These are phyloP conservation scores for Corniculantispora saksenae DNA, from an alignment of 2,329 filamentous ascomycete species.

Conservation along the genomic window DNA sequence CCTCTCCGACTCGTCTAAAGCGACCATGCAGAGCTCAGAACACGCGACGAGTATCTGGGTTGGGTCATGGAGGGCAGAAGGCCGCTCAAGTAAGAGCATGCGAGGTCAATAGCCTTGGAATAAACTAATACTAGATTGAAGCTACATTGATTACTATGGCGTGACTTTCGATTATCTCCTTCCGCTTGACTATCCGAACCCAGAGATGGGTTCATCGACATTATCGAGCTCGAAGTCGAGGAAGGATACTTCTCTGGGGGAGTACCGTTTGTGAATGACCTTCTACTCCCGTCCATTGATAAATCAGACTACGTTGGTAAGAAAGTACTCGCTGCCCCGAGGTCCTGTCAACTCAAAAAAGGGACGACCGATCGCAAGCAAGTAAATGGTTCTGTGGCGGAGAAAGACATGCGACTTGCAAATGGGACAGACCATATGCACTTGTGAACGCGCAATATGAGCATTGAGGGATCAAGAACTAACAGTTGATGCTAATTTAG, in stretches of 20 bases:
- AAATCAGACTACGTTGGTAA: neutral
- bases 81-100: neutral
- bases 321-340: neutral
- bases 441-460: neutral
- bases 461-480: too few relatives aligned
- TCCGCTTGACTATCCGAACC: conserved; percentile 34
- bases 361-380: neutral
- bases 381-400: neutral
- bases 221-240: conserved; percentile 40
- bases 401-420: neutral
- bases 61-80: neutral
- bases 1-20: neutral
- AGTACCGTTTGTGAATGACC: neutral
- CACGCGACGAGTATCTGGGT: conserved; percentile 3
- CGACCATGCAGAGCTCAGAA: neutral
- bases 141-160: conserved; percentile 36
- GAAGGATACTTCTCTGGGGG: conserved; percentile 35
- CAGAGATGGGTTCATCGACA: conserved; percentile 45
- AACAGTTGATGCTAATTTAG: too few relatives aligned
- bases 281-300: neutral
- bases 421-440: neutral
- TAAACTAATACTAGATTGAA: neutral
- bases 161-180: conserved; percentile 45
- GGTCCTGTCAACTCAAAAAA: neutral
- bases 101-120: neutral